Conservation (phyloP, 73 alveolate genomes). For the Uronychia binucleata region DNA sequence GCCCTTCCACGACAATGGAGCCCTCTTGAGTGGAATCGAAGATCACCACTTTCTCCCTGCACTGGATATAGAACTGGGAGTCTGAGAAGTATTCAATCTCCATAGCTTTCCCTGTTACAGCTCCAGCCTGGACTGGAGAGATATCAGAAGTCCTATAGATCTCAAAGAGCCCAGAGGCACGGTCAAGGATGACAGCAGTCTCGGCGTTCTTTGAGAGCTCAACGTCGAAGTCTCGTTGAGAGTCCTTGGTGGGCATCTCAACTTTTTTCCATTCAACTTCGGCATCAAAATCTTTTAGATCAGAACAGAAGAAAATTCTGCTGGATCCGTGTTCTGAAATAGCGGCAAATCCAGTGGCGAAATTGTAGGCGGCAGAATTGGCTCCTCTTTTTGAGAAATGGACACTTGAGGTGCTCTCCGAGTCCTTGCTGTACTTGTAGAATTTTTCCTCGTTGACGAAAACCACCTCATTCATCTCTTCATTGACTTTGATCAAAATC, state of each 20-base stretch:
- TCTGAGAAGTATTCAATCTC: background rate
- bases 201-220: background rate
- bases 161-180: background rate
- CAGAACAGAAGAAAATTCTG: background rate
- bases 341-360: background rate
- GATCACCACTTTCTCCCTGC: background rate
- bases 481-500: too few species aligned
- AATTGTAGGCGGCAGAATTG: background rate
- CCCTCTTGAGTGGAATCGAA: background rate
- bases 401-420: too few species aligned
- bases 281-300: background rate
- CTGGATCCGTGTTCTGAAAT: background rate
- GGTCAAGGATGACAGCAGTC: background rate
- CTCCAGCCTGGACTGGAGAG: background rate
- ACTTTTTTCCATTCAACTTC: background rate
- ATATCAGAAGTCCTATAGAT: background rate
- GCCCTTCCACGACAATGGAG: background rate
- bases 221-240: background rate
- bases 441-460: too few species aligned
- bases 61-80: background rate
- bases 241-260: background rate
- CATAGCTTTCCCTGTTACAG: background rate
- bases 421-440: too few species aligned
- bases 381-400: background rate
- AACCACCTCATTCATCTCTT: too few species aligned